Base-by-base conservation (phyloP, 441 rosid genomes). In the Bocquillonia castaneifolia region DNA sequence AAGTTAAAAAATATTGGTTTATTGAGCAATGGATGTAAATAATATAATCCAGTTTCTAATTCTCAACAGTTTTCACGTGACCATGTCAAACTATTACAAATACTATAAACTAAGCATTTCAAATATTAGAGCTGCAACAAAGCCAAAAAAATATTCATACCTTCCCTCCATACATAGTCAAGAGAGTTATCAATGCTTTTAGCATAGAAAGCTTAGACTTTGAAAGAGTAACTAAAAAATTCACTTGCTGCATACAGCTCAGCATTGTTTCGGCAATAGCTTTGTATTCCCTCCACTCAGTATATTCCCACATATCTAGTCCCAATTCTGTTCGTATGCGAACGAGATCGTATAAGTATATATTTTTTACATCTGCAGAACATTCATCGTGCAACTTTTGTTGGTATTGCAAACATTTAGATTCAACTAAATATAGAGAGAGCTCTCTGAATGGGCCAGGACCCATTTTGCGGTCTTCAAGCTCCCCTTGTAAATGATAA, bases 361-460 rank as follows among this genome's bases (percentile, higher is more conserved):
- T 44, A 63, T 82, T 80, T 74, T 72, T 81, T 18, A 74, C 51
- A 63, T 53, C 70, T 44, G 69, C 70, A 67, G 64, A 63, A 72
- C 62, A 63, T 69, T 80, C 84, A 59, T 50, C 63, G 28, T 63
- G 68, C 37, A 68, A 68, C 66, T 77, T 83, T 36, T 74, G 80
- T 71, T 67, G 80, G 73, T 83, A 85, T 80, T 81, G 85, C 77
- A 85, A 84, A 71, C 84, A 69, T 55, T 79, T 84, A 15, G 89
- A 84, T 64, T 79, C 88, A 66, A 78, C 72, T 73, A 94, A 84
- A 80, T 76, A 89, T 65, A 86, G 83, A 59, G 79, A 86, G 74
- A 94, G 91, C 76, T 92, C 97, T 79, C 85, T 90, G 75, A 92
- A 94, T 64, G 93, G 93, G 69, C 98, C 99, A 15, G 86, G 78